Evolutionary conservation across 495 filamentous ascomycete species (phyloP).

Genomic region (Penicillium canescens): DNA sequence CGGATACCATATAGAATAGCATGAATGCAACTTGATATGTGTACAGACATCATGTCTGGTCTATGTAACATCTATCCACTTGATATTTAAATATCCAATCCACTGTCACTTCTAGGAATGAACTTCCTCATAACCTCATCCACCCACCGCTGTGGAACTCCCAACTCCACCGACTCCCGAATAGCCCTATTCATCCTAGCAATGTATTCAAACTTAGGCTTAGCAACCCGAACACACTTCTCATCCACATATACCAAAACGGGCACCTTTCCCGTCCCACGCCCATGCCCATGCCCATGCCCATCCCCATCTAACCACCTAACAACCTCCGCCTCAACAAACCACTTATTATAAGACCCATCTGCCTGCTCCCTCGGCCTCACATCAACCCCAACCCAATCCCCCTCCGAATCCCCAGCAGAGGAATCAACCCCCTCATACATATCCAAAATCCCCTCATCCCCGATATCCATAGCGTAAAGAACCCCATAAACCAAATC

Average conservation of each 20-base stretch:
- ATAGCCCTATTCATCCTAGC: conserved; percentile 68
- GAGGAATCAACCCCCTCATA: conserved; percentile 43
- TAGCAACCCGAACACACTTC: conserved; percentile 33
- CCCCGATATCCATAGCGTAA: conserved; percentile 50
- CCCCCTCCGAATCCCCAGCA: conserved; percentile 10
- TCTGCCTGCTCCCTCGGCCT: conserved; percentile 41
- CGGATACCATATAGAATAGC: conserved; percentile 16
- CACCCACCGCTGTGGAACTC: conserved; percentile 58
- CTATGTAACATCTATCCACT: background rate
- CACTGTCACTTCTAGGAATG: conserved; percentile 38
- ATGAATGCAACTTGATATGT: conserved; percentile 7
- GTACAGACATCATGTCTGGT: background rate
- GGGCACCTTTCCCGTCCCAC: conserved; percentile 14
- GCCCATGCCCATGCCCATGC: conserved; percentile 5
- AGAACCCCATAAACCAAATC: conserved; percentile 59
- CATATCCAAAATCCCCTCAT: conserved; percentile 40
- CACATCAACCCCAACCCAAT: conserved; percentile 34
- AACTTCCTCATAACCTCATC: conserved; percentile 56
- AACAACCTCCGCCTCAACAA: conserved; percentile 31
- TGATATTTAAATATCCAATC: background rate
- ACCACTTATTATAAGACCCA: conserved; percentile 44
- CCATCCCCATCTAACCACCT: conserved; percentile 33
- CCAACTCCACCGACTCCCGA: conserved; percentile 56
- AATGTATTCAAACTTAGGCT: conserved; percentile 64
- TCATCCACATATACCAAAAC: conserved; percentile 63